Evolutionary conservation across 2,329 filamentous ascomycete species (phyloP), one percentile per base, ranked within the genome.

Genomic region (Epichloe coenophiala): DNA sequence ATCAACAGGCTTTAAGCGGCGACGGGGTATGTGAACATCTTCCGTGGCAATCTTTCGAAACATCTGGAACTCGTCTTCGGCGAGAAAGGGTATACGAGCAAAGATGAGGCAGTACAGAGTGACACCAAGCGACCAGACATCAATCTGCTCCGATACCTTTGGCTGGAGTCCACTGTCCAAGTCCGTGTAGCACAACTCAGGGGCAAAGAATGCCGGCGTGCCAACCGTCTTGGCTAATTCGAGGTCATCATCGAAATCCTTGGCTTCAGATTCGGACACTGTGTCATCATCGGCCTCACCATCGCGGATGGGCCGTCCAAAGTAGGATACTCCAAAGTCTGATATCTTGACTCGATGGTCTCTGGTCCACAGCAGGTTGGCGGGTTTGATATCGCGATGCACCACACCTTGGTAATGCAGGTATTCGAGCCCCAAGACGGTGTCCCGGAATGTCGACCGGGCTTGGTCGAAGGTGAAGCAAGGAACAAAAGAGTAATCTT

Each of bases 191-290:
- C 93, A 98, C 38, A 98, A 76, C 65, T 98, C 93, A 4, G 93
- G 93, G 1, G 93, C 93, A 63, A 96, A 98, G 68, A 98, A 98
- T 1, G 91, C 93, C 5, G 93, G 93, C 0, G 93, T 98, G 48
- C 93, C 93, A 5, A 97, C 93, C 2, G 93, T 97, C 73, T 97
- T 97, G 53, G 93, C 91, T n/a, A 98, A 74, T 64, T 97, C 93
- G 53, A 95, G 81, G 55, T 95, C 90, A 63, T 96, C 88, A 59
- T 96, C 90, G 52, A 95, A 81, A 60, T 95, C 88, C 40, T 81
- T 82, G 11, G 87, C 86, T 64, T 96, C 90, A 1, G 84, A 87
- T 63, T 94, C 87, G 4, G 84, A 84, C 17, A 72, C 82, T 53
- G 70, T 83, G 51, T 89, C 84, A 52, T 88, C 84, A 52, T 88